phyloP scores from a whole-genome alignment of 2,329 filamentous ascomycete species.

The Aspergillus glaucus region DNA sequence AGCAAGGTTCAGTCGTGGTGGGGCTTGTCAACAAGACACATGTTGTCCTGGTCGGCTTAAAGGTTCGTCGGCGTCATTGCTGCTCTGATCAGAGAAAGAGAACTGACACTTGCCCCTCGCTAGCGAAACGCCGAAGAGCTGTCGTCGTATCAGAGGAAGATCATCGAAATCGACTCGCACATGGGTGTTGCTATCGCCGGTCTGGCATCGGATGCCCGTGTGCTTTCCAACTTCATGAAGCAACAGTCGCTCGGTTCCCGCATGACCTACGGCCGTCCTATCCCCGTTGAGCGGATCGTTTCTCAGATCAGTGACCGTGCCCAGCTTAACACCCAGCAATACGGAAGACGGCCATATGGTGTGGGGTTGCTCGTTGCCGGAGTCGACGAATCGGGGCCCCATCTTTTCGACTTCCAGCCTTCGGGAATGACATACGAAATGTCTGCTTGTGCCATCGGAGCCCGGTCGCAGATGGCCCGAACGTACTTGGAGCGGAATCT shows the following conservation, averaged over 20 bases:
- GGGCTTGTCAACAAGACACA: constrained; percentile 98
- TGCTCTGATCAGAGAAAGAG: background rate
- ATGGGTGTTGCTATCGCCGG: constrained; percentile 93
- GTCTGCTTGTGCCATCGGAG: constrained; percentile 91
- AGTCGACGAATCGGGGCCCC: constrained; percentile 87
- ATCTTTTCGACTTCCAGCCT: constrained; percentile 98
- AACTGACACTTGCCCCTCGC: background rate
- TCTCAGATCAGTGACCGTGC: constrained; percentile 91
- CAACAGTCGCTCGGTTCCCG: constrained; percentile 94
- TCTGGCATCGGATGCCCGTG: constrained; percentile 93
- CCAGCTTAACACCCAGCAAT: constrained; percentile 95
- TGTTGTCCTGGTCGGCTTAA: constrained; percentile 88
- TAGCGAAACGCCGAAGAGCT: constrained; percentile 98
- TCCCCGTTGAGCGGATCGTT: constrained; percentile 83
- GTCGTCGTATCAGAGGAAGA: constrained; percentile 99
- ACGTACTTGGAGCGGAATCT: constrained; percentile 94
- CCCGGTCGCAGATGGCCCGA: constrained; percentile 91
- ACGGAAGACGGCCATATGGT: constrained; percentile 92
- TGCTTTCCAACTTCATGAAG: constrained; percentile 99
- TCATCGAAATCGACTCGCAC: constrained; percentile 94
- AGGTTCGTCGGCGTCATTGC: constrained; percentile 53
- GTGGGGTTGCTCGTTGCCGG: constrained; percentile 89
- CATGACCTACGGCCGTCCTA: constrained; percentile 90
- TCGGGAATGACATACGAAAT: constrained; percentile 96
- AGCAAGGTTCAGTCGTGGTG: constrained; percentile 97